Base-by-base conservation (phyloP, 192 early-diverging fungal genomes). In the Coemansia umbellata region DNA sequence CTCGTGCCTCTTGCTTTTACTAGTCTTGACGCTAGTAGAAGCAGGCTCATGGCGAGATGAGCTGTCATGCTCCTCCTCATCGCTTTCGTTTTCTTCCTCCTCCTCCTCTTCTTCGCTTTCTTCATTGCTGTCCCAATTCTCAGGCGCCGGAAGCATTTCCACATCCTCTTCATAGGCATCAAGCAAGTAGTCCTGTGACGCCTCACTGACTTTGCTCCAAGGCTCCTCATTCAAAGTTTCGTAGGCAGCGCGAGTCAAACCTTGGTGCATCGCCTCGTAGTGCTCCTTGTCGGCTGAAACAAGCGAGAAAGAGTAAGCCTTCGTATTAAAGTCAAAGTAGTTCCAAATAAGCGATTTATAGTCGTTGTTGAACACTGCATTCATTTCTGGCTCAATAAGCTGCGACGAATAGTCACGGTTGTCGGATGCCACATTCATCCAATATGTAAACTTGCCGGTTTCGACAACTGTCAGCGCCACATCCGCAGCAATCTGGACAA, bases 281-380 rank as follows among this genome's bases (percentile, higher is more conserved):
- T 69, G 64, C 23, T 49, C 76, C 23, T 53, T 66, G 33, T 80
- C 81, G 3, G 53, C 55, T 47, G 93, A 87, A 10, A 78, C 74
- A 19, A 95, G 47, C 31, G 87, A 83, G 78, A 87, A 93, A 9
- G 93, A 91, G 56, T 86, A 88, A 1, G 87, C 74, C 11, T 64
- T 55, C 30, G 56, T 56, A 13, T 59, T 53, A 5, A 72, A 69
- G 26, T 88, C 84, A 66, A 81, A 82, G 58, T 84, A 88, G 63
- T 86, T 83, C 90, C 90, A 96, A 41, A 90, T 85, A 37, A 94
- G 86, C n/a, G 89, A 85, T 13, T 39, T 53, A 39, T 84, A 71
- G 55, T 84, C 77, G 40, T 80, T 47, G 66, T 81, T 91, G 62
- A 91, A 93, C 19, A 87, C 80, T 0, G 85, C 81, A 48, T 89